phyloP scores from a whole-genome alignment of 1,284 basidiomycete genomes.

The Pseudozyma hubeiensis region DNA sequence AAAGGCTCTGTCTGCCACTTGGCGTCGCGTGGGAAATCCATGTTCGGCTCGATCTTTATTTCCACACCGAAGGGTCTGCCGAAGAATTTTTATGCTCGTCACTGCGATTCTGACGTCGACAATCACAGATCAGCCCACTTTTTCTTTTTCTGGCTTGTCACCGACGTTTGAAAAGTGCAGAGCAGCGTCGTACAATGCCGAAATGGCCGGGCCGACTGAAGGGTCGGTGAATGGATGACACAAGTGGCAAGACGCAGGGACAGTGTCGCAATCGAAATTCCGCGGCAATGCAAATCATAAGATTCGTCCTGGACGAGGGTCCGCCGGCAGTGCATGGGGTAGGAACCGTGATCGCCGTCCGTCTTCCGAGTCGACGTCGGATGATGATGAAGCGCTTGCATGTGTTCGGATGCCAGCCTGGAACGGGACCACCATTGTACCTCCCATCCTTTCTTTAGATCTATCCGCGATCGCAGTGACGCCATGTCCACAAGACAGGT shows the following conservation, averaged over 20 bases:
- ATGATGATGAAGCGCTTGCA: neutral
- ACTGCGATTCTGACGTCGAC: neutral
- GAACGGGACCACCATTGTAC: neutral
- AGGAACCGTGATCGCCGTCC: neutral
- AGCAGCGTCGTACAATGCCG: neutral
- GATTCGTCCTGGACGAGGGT: neutral
- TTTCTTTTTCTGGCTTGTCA: neutral
- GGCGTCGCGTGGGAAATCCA: neutral
- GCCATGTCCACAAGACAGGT: no score
- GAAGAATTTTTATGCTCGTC: neutral
- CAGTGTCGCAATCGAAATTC: neutral
- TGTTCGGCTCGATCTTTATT: neutral
- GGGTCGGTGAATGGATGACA: no score
- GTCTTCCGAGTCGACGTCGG: neutral
- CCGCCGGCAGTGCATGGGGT: neutral
- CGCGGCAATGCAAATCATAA: slow-evolving; percentile 1
- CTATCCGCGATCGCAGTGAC: no score
- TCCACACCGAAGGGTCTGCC: neutral
- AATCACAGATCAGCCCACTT: slow-evolving; percentile 9
- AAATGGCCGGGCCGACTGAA: neutral
- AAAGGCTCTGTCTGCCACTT: no score
- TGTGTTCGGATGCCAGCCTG: neutral
- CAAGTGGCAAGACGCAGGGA: neutral
- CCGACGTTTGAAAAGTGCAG: neutral
- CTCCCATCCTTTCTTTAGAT: no score